Evolutionary conservation across 1,284 basidiomycete species (phyloP), one percentile per base, ranked within the genome.

Genomic region (Blastosporella zonata): DNA sequence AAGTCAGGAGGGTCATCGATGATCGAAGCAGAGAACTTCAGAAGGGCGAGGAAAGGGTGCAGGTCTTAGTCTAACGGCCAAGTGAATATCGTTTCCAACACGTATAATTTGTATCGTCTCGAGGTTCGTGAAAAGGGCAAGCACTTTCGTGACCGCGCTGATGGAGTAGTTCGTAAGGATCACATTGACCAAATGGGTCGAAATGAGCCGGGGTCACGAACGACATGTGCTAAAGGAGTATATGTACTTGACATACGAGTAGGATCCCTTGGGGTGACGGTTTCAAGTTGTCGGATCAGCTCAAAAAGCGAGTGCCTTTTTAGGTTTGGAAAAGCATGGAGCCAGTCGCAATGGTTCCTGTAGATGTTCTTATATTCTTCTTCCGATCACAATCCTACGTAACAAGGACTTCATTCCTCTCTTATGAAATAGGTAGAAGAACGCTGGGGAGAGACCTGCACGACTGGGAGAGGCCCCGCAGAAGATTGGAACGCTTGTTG

Each of bases 121-220:
- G 9, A 65, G 47, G 35, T 62, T 55, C n/a, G 52, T 47, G 21
- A 63, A 58, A 4, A 54, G 52, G 8, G 42, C 58, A 2, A 63
- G 35, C 43, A 61, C 60, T 1, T 20, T 12, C 18, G 55, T 28
- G 5, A 63, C 54, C 1, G 43, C 49, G 0, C 47, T 31, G 9
- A 17, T n/a, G 2, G 50, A 55, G 27, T 39, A 51, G 6, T 54
- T 25, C 3, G 46, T 47, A 17, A 60, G 40, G 5, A 49, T 17
- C 3, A 60, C 28, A 34, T 57, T 59, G 5, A 62, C 44, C n/a
- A 12, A 52, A 50, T 22, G 58, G 61, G 29, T n/a, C 7, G 13
- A 21, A 10, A n/a, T 21, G 22, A 20, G 8, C 4, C 21, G 28
- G 33, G 17, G n/a, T 2, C 8, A 25, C 15, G 12, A 20, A n/a